phyloP scores from a whole-genome alignment of 768 basidiomycete species.

The Steccherinum ochraceum region DNA sequence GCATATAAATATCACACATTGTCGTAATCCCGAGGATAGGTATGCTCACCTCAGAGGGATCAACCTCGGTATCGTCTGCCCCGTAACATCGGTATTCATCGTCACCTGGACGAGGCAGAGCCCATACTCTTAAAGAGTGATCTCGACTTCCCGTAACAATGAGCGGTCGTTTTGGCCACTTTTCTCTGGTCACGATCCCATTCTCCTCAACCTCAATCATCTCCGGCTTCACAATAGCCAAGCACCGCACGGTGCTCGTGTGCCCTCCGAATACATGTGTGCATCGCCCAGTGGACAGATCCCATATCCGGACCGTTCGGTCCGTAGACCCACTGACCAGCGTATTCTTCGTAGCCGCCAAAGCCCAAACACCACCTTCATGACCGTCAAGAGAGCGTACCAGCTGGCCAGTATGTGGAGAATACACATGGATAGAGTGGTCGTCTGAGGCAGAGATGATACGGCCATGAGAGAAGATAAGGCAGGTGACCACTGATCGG shows the following conservation, averaged over 20 bases:
- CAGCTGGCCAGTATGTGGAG: constrained; percentile 74
- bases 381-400: constrained; percentile 78
- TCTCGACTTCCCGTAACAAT: constrained; percentile 73
- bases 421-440: constrained; percentile 93
- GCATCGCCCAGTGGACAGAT: constrained; percentile 70
- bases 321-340: constrained; percentile 92
- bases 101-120: constrained; percentile 61
- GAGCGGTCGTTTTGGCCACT: constrained; percentile 63
- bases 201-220: constrained; percentile 69
- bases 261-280: constrained; percentile 95
- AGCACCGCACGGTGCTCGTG: constrained; percentile 91
- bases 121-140: constrained; percentile 61
- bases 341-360: constrained; percentile 83
- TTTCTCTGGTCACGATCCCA: constrained; percentile 58
- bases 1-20: constrained; percentile 1
- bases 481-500: constrained; percentile 88
- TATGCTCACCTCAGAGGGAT: constrained; percentile 41
- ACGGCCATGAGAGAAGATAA: constrained; percentile 89
- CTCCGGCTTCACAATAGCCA: constrained; percentile 94
- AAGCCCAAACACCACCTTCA: constrained; percentile 94
- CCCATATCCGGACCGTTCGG: constrained; percentile 90
- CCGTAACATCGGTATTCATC: constrained; percentile 68
- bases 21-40: not conserved
- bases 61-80: constrained; percentile 53
- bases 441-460: constrained; percentile 98